These are phyloP conservation scores for Pichia exigua DNA, from an alignment of 805 yeast species.

Conservation along the genomic window DNA sequence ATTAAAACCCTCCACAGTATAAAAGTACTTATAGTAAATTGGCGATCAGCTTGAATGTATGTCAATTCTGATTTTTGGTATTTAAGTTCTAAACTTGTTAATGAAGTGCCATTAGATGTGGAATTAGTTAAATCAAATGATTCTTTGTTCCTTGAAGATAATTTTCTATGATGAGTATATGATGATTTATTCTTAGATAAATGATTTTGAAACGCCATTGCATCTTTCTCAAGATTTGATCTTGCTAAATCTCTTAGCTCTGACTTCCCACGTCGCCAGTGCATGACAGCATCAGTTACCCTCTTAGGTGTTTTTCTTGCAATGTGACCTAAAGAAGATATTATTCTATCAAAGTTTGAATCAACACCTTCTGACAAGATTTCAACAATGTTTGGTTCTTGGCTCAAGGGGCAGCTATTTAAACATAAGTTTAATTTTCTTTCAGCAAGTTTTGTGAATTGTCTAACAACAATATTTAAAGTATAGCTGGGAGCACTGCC, in stretches of 20 bases:
- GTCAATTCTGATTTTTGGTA: conserved; percentile 45
- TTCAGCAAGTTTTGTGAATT: conserved; percentile 91
- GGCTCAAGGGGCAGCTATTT: conserved; percentile 49
- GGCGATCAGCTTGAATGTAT: conserved; percentile 79
- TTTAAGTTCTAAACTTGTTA: conserved; percentile 20
- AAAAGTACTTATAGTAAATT: conserved; percentile 78
- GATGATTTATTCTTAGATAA: conserved; percentile 1
- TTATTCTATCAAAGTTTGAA: conserved; percentile 75
- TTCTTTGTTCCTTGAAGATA: conserved; percentile 17
- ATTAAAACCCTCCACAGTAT: conserved; percentile 86
- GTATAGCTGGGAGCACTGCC: conserved; percentile 77
- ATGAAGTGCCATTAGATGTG: conserved; percentile 3
- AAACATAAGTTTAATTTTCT: conserved; percentile 70
- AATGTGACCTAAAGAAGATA: conserved; percentile 81
- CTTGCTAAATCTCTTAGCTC: conserved; percentile 70
- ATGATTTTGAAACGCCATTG: conserved; percentile 19
- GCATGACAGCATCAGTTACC: conserved; percentile 95
- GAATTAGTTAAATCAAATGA: background rate
- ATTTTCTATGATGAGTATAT: conserved; percentile 14
- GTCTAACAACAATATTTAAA: conserved; percentile 87
- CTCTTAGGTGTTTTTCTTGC: conserved; percentile 89
- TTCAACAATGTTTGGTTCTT: conserved; percentile 75
- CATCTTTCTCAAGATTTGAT: conserved; percentile 39
- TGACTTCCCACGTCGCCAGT: conserved; percentile 91
- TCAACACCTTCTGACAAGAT: conserved; percentile 81